These are phyloP conservation scores for Climacium dendroides DNA, from an alignment of 225 moss, liverwort and hornwort genomes.

Conservation along the genomic window DNA sequence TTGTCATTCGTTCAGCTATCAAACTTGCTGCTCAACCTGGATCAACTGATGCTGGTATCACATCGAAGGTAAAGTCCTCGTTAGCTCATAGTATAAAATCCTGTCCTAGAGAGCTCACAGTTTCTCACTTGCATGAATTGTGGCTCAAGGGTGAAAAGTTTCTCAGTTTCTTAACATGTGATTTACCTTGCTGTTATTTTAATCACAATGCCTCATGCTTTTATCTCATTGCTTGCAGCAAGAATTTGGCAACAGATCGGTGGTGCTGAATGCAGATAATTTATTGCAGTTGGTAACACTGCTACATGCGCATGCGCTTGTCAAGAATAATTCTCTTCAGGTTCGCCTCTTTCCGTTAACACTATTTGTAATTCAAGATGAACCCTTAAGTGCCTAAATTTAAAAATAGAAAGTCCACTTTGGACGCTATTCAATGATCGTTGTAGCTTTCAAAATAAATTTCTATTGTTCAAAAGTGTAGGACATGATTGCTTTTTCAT, in stretches of 20 bases:
- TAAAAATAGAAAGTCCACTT: neutral
- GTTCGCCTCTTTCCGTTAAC: conserved; percentile 3
- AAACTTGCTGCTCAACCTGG: conserved; percentile 55
- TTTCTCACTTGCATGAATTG: neutral
- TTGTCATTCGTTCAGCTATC: conserved; percentile 71
- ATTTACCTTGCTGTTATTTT: neutral
- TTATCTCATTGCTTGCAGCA: conserved; percentile 42
- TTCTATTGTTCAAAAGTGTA: neutral
- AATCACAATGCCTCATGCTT: neutral
- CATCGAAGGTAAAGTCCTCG: conserved; percentile 44
- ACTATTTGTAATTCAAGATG: neutral
- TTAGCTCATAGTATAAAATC: neutral
- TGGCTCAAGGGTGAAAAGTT: neutral
- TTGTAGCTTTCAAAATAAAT: neutral
- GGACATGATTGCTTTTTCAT: neutral
- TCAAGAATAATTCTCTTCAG: conserved; percentile 53
- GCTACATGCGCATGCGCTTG: conserved; percentile 47
- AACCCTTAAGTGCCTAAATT: neutral
- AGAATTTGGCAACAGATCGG: conserved; percentile 70
- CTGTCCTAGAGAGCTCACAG: neutral
- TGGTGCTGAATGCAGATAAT: conserved; percentile 68
- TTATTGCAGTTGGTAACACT: conserved; percentile 68
- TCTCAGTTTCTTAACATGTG: neutral
- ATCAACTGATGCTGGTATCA: conserved; percentile 26
- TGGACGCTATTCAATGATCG: neutral